These are phyloP conservation scores for Amesomyces nigricolor DNA, from an alignment of 2,329 filamentous ascomycete species.

Conservation along the genomic window DNA sequence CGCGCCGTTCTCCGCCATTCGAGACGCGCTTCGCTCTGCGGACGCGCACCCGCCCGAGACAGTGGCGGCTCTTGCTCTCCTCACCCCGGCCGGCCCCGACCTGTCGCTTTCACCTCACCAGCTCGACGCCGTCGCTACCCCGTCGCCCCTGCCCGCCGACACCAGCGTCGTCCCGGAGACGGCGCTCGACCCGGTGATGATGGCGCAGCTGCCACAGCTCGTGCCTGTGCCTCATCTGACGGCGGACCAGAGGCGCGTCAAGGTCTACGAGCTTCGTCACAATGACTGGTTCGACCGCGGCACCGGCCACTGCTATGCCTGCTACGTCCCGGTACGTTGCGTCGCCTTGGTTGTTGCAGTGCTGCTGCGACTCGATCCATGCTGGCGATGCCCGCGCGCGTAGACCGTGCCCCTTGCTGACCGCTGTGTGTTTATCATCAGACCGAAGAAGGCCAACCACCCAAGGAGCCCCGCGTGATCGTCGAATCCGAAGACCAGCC, in stretches of 20 bases:
- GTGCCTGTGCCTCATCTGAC: constrained; percentile 56
- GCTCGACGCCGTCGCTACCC: constrained; percentile 47
- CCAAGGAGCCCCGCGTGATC: constrained; percentile 80
- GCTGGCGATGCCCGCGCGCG: background rate
- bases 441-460: constrained; percentile 47
- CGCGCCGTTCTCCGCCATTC: background rate
- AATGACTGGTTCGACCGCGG: constrained; percentile 99
- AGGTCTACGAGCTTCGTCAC: constrained; percentile 97
- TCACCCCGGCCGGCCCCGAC: constrained; percentile 49
- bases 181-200: constrained; percentile 59
- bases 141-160: constrained; percentile 47
- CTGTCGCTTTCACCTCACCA: constrained; percentile 54
- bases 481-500: constrained; percentile 94
- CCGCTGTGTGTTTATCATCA: constrained; percentile 27
- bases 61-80: constrained; percentile 53
- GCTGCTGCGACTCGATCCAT: background rate
- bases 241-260: constrained; percentile 73
- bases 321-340: constrained; percentile 61
- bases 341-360: background rate
- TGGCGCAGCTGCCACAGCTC: constrained; percentile 51
- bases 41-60: constrained; percentile 33
- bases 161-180: constrained; percentile 45
- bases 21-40: constrained; percentile 33
- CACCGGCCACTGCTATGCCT: constrained; percentile 88
- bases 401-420: constrained; percentile 3